phyloP scores from a whole-genome alignment of 2,329 filamentous ascomycete species.

The Thielaviopsis punctulata region DNA sequence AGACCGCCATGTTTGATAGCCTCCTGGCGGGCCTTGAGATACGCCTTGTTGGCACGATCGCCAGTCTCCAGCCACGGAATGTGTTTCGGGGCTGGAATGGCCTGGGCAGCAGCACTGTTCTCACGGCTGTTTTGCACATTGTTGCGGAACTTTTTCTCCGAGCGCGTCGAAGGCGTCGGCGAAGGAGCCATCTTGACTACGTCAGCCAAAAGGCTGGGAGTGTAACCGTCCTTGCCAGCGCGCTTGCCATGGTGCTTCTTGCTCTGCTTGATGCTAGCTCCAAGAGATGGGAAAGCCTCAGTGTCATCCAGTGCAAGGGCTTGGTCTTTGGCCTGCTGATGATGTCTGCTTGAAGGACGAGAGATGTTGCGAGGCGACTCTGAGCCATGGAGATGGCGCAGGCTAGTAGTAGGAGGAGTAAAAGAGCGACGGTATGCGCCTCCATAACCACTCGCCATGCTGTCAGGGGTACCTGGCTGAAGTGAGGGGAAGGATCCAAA shows the following conservation, averaged over 20 bases:
- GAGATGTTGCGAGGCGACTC: constrained; percentile 58
- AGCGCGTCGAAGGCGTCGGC: constrained; percentile 48
- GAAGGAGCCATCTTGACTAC: constrained; percentile 91
- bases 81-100: constrained; percentile 75
- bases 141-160: constrained; percentile 43
- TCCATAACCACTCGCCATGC: constrained; percentile 21
- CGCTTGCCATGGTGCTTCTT: constrained; percentile 93
- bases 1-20: constrained; percentile 94
- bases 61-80: constrained; percentile 96
- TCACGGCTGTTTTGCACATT: constrained; percentile 52
- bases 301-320: constrained; percentile 76
- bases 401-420: constrained; percentile 52
- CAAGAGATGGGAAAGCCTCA: constrained; percentile 83
- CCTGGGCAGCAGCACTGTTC: constrained; percentile 63
- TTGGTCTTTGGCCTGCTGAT: constrained; percentile 27
- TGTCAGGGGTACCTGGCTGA: constrained; percentile 40
- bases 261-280: constrained; percentile 52
- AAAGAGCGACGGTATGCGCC: constrained; percentile 36
- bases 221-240: constrained; percentile 55
- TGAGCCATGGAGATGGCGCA: constrained; percentile 44
- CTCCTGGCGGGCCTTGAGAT: constrained; percentile 85
- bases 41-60: constrained; percentile 75
- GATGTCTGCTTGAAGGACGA: constrained; percentile 66
- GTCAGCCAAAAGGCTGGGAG: constrained; percentile 70
- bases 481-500: constrained; percentile 73